These are phyloP conservation scores for Neurospora sp. DNA, from an alignment of 495 filamentous ascomycete genomes.

Conservation along the genomic window DNA sequence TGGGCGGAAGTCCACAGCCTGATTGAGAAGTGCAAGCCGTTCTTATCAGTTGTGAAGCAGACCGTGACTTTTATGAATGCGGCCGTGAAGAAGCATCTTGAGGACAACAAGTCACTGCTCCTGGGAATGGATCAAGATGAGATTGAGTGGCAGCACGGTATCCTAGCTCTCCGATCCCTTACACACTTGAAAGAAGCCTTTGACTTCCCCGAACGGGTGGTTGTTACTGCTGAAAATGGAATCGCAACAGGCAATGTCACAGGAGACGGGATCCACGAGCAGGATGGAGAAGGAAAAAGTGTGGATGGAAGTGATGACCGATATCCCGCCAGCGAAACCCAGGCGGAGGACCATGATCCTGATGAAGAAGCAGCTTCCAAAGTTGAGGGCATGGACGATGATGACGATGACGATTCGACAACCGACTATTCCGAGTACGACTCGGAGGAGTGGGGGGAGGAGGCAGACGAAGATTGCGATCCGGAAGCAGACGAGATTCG, in stretches of 20 bases:
- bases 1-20: slow-evolving; percentile 16
- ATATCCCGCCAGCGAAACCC: neutral
- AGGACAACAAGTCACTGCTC: slow-evolving; percentile 1
- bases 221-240: neutral
- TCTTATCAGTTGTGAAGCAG: slow-evolving; percentile 18
- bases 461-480: neutral
- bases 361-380: neutral
- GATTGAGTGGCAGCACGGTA: slow-evolving; percentile 30
- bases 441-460: neutral
- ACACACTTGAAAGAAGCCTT: slow-evolving; percentile 19
- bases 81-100: neutral
- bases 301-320: neutral
- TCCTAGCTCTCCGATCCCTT: slow-evolving; percentile 25
- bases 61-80: slow-evolving; percentile 17
- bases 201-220: neutral
- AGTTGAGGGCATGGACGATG: neutral
- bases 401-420: neutral
- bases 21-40: slow-evolving; percentile 23
- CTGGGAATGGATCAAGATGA: slow-evolving; percentile 23
- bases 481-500: neutral
- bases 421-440: neutral
- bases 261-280: neutral
- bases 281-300: neutral
- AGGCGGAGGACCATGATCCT: neutral
- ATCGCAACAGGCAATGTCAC: neutral